These are phyloP conservation scores for Xylaria castorea DNA, from an alignment of 495 filamentous ascomycete genomes.

Conservation along the genomic window DNA sequence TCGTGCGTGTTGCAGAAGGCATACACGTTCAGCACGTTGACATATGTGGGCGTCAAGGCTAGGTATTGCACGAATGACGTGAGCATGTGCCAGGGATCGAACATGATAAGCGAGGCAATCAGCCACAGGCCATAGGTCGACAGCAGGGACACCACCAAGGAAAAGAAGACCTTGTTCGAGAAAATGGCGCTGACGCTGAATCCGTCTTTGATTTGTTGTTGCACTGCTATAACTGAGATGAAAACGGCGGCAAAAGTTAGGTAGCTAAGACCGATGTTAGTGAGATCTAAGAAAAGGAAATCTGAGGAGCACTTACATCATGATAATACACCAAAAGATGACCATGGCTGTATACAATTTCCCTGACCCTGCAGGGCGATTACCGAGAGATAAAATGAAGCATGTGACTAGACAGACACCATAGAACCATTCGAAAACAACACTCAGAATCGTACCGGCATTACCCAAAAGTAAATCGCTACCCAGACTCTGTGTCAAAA, in stretches of 20 bases:
- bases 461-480: constrained; percentile 69
- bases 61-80: constrained; percentile 97
- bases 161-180: constrained; percentile 88
- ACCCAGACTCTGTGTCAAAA: constrained; percentile 86
- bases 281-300: constrained; percentile 6
- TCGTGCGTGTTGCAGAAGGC: constrained; percentile 99
- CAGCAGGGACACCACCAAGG: constrained; percentile 85
- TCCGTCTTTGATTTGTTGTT: constrained; percentile 65
- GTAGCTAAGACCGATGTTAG: constrained; percentile 61
- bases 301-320: constrained; percentile 66
- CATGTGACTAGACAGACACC: constrained; percentile 89
- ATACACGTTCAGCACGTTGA: constrained; percentile 97
- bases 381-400: constrained; percentile 94
- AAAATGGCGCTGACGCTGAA: constrained; percentile 77
- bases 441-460: constrained; percentile 77
- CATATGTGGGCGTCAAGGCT: constrained; percentile 91
- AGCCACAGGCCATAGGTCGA: constrained; percentile 97
- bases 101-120: constrained; percentile 88
- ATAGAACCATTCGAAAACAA: constrained; percentile 97
- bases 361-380: constrained; percentile 92
- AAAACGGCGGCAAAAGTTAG: constrained; percentile 93
- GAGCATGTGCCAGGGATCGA: constrained; percentile 99
- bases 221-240: constrained; percentile 88
- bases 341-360: constrained; percentile 97
- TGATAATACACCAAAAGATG: constrained; percentile 94